These are phyloP conservation scores for Alternaria tenuissima DNA, from an alignment of 2,329 filamentous ascomycete genomes.

Conservation along the genomic window DNA sequence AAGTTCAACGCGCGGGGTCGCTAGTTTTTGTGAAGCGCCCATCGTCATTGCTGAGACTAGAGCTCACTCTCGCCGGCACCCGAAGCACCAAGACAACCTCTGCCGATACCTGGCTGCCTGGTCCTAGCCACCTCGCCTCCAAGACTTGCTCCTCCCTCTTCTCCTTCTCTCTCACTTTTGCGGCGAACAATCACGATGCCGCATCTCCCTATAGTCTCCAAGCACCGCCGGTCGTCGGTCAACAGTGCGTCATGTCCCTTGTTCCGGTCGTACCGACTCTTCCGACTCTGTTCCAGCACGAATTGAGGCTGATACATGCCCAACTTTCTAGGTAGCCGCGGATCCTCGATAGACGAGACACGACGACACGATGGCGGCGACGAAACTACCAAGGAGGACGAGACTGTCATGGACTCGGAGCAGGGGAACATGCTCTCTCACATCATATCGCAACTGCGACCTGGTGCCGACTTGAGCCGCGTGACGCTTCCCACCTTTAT, in stretches of 20 bases:
- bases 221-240: conserved; percentile 36
- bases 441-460: conserved; percentile 96
- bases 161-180: neutral
- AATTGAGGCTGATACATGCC: conserved; percentile 27
- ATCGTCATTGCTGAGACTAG: conserved; percentile 36
- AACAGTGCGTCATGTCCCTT: conserved; percentile 38
- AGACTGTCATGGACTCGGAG: conserved; percentile 84
- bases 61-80: conserved; percentile 26
- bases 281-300: neutral
- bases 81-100: conserved; percentile 25
- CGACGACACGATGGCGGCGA: conserved; percentile 47
- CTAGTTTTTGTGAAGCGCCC: conserved; percentile 31
- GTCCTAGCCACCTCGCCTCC: neutral
- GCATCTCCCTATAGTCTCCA: conserved; percentile 34
- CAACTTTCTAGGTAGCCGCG: conserved; percentile 48
- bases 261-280: conserved; percentile 14
- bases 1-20: conserved; percentile 30
- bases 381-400: conserved; percentile 65
- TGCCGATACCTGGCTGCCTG: conserved; percentile 20
- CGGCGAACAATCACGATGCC: conserved; percentile 46
- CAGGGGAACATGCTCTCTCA: conserved; percentile 96
- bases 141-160: neutral
- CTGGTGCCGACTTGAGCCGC: conserved; percentile 91
- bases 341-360: conserved; percentile 52
- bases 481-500: conserved; percentile 98